These are phyloP conservation scores for Trichoderma oligosporum DNA, from an alignment of 2,329 filamentous ascomycete genomes.

Conservation along the genomic window DNA sequence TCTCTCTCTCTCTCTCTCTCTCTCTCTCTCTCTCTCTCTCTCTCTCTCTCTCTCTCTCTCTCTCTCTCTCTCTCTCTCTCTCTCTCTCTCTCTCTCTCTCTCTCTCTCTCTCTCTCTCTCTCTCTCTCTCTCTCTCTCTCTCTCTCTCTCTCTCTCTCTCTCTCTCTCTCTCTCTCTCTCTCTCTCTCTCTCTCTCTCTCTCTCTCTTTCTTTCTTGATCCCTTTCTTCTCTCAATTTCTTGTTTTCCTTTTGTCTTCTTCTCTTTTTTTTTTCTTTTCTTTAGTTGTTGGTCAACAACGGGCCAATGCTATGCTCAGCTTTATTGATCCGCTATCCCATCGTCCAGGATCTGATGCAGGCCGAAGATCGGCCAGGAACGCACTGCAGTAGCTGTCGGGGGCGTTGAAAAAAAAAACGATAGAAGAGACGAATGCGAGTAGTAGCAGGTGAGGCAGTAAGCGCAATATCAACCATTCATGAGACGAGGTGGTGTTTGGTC, in stretches of 20 bases:
- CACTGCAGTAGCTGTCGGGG: neutral
- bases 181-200: neutral
- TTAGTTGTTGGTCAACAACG: neutral
- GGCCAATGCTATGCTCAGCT: constrained; percentile 8
- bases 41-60: too few relatives aligned
- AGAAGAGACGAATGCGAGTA: neutral
- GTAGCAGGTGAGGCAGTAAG: constrained; percentile 1
- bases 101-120: neutral
- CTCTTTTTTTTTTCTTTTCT: neutral
- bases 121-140: neutral
- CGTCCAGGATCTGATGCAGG: constrained; percentile 8
- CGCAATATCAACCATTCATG: constrained; percentile 15
- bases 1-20: neutral
- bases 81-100: neutral
- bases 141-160: neutral
- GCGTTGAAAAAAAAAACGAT: neutral
- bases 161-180: neutral
- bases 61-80: neutral
- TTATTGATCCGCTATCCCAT: constrained; percentile 16
- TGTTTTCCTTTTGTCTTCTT: neutral
- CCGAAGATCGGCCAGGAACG: constrained; percentile 8
- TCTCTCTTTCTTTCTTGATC: too few relatives aligned
- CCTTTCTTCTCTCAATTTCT: too few relatives aligned
- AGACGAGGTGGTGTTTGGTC: neutral
- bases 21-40: too few relatives aligned